These are phyloP conservation scores for Ambrosia hybrid DNA, from an alignment of 140 eudicot species.

Conservation along the genomic window DNA sequence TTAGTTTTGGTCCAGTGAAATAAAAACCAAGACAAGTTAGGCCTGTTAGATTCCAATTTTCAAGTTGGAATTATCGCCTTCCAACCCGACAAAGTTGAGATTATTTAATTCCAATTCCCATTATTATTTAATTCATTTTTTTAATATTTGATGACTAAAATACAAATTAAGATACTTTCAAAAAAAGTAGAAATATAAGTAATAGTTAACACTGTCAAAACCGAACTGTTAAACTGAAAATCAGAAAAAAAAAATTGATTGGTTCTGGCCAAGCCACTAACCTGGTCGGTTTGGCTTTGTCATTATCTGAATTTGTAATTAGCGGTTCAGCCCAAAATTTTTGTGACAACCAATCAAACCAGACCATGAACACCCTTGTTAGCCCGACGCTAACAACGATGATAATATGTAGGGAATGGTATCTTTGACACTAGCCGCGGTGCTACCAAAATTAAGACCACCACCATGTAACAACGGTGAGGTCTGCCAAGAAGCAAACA, in stretches of 20 bases:
- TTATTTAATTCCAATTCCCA: too few species aligned
- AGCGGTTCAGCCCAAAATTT: not conserved
- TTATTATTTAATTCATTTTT: too few species aligned
- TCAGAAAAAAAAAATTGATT: not conserved
- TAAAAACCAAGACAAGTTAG: too few species aligned
- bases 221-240: not conserved
- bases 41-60: too few species aligned
- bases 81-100: too few species aligned
- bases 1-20: too few species aligned
- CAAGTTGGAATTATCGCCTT: too few species aligned
- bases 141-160: too few species aligned
- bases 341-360: not conserved
- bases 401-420: slow-evolving; percentile 60
- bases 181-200: not conserved
- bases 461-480: slow-evolving; percentile 46
- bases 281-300: too few species aligned
- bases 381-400: not conserved
- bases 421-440: slow-evolving; percentile 64
- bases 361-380: not conserved
- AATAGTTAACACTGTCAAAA: not conserved
- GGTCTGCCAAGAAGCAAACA: slow-evolving; percentile 58
- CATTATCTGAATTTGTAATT: too few species aligned
- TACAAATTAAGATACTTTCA: too few species aligned
- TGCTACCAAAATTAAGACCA: slow-evolving; percentile 72
- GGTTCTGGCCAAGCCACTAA: not conserved